phyloP scores from a whole-genome alignment of 139 green algal species.

The Auxenochlorella pyrenoidosa region DNA sequence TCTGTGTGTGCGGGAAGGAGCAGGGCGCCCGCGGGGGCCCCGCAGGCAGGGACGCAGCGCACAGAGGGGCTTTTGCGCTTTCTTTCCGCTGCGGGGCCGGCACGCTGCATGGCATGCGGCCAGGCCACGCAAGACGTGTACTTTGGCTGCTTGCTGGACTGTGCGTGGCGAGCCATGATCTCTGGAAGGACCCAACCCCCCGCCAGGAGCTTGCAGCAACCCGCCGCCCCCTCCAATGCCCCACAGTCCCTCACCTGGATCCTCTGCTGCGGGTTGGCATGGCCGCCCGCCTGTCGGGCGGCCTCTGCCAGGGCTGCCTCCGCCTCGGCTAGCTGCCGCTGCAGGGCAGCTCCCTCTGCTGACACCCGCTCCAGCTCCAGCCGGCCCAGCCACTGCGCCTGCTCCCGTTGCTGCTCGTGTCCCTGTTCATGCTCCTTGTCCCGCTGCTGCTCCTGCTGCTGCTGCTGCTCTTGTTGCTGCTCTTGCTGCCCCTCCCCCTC shows the following conservation, averaged over 20 bases:
- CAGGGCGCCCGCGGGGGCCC: no score
- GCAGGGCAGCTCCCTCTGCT: constrained; percentile 4
- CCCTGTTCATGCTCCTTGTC: neutral
- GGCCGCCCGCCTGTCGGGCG: neutral
- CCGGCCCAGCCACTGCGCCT: neutral
- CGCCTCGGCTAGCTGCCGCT: neutral
- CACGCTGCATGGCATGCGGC: no score
- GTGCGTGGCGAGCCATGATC: no score
- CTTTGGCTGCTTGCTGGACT: no score
- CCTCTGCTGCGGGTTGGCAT: constrained; percentile 46
- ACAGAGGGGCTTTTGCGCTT: no score
- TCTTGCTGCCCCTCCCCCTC: neutral
- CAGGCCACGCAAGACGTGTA: no score
- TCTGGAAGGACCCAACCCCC: no score
- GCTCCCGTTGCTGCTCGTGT: neutral
- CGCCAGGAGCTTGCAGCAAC: no score
- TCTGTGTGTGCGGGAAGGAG: no score
- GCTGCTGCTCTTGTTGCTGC: neutral
- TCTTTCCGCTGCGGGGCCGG: no score
- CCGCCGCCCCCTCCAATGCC: no score
- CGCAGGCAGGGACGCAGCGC: no score
- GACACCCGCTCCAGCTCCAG: neutral
- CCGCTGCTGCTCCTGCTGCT: neutral
- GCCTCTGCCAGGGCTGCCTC: constrained; percentile 15
- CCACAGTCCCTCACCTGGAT: constrained; percentile 7